These are phyloP conservation scores for Coffea humblotiana DNA, from an alignment of 305 asterid genomes.

Conservation along the genomic window DNA sequence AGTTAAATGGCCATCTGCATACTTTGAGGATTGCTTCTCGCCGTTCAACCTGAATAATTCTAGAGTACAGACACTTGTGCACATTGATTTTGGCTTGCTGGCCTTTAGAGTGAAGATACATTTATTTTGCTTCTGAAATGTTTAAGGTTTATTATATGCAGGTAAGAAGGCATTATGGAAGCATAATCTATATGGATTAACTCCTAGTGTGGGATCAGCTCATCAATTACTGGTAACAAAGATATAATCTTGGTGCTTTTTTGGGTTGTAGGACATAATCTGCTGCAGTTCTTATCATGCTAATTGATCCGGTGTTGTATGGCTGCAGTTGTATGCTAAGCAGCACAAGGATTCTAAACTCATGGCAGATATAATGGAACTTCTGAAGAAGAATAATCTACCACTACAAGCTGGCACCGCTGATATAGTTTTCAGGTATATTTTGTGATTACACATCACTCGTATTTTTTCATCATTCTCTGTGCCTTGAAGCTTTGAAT, in stretches of 20 bases:
- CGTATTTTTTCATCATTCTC: background rate
- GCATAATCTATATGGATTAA: conserved; percentile 66
- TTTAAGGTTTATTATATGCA: conserved; percentile 25
- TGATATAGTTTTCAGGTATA: conserved; percentile 73
- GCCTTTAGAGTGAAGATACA: background rate
- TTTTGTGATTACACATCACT: background rate
- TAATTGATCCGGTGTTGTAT: conserved; percentile 18
- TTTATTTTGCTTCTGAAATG: conserved; percentile 1
- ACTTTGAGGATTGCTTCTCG: background rate
- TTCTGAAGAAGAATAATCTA: conserved; percentile 60
- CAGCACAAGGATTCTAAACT: conserved; percentile 68
- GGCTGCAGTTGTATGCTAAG: conserved; percentile 79
- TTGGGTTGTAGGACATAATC: conserved; percentile 5
- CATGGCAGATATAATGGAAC: conserved; percentile 68
- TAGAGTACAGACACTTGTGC: background rate
- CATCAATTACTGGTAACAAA: conserved; percentile 68
- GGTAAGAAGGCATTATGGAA: conserved; percentile 78
- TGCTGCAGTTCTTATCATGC: background rate
- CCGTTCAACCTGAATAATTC: too few species aligned
- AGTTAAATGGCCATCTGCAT: background rate
- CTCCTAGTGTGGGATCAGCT: conserved; percentile 86
- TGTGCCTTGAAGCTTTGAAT: background rate
- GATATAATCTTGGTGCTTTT: conserved; percentile 11
- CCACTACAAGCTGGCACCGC: conserved; percentile 90
- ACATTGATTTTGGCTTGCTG: background rate